Evolutionary conservation across 2,329 filamentous ascomycete genomes (phyloP), one percentile per base, ranked within the genome.

Genomic region (Phaeophleospora eucalypticola): DNA sequence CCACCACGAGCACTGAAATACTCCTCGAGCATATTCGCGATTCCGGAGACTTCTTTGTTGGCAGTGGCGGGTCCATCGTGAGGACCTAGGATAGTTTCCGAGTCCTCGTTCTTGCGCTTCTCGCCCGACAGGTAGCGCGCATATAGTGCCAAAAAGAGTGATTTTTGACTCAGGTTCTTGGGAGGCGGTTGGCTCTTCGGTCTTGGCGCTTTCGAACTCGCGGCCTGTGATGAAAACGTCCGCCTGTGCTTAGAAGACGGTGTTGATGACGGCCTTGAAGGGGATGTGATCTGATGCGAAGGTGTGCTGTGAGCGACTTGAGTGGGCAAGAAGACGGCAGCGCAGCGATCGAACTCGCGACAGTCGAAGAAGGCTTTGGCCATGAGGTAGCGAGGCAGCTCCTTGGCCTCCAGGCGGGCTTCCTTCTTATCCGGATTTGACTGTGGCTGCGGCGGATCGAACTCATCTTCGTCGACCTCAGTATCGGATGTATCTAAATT

Each of bases 331-430:
- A n/a, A 83, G 80, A 53, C 88, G 81, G 88, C 86, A 21, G 91
- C 87, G 66, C 91, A 96, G 54, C 93, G 87, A 64, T 97, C 91
- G 61, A 85, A 97, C 66, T 98, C 93, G 58, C 88, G 86, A 59
- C 89, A 95, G 68, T 97, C 91, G 65, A 97, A 97, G 58, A 94
- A 85, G 0, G 91, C 86, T 67, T 96, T 96, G 43, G 93, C 91
- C 16, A 97, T 76, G 2, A 97, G 79, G 64, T 91, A 97, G 61
- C 83, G 87, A 68, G 85, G 83, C 27, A 88, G 74, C 68, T 97
- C 91, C 58, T 78, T 82, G 1, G 83, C 79, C 65, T 97, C 90
- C 2, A 95, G 76, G 1, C 77, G 73, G 9, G 83, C 82, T 72
- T 96, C 89, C 47, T 79, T 76, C 1, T 82, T 79, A 59, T 94